Conservation (phyloP, 1,284 basidiomycete species). For the Austroboletus olivaceoglutinosus region DNA sequence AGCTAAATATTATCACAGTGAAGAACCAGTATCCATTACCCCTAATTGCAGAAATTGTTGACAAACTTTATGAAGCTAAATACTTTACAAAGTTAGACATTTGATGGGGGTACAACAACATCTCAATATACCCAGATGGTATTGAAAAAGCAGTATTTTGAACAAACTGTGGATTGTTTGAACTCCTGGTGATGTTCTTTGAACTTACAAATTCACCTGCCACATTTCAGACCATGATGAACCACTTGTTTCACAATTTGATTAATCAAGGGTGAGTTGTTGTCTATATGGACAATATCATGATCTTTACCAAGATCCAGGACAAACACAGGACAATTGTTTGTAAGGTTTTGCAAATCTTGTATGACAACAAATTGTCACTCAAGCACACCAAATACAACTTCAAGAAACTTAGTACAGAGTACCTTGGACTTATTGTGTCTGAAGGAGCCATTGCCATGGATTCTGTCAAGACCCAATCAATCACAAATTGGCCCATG, state of each 20-base stretch:
- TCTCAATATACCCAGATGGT: no score
- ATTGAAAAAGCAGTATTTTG: no score
- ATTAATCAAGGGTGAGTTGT: conserved; percentile 12
- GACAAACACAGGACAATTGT: neutral
- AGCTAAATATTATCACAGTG: no score
- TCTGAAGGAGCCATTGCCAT: no score
- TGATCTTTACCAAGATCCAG: neutral
- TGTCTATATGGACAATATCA: conserved; percentile 21
- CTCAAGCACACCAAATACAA: neutral
- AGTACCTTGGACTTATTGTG: neutral
- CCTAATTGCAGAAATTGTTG: no score
- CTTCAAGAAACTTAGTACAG: conserved; percentile 7
- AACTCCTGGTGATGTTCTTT: conserved; percentile 14
- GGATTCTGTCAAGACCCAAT: no score
- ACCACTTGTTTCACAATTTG: conserved; percentile 25
- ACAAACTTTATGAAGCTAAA: no score
- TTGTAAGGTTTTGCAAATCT: neutral
- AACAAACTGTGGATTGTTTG: no score
- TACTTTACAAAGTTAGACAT: no score
- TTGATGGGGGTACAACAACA: no score
- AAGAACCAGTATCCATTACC: no score
- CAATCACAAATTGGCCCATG: conserved; percentile 36
- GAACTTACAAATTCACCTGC: conserved; percentile 26
- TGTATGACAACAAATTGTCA: neutral
- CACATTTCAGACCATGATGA: conserved; percentile 33